These are phyloP conservation scores for Lactarius vividus DNA, from an alignment of 768 basidiomycete genomes.

Conservation along the genomic window DNA sequence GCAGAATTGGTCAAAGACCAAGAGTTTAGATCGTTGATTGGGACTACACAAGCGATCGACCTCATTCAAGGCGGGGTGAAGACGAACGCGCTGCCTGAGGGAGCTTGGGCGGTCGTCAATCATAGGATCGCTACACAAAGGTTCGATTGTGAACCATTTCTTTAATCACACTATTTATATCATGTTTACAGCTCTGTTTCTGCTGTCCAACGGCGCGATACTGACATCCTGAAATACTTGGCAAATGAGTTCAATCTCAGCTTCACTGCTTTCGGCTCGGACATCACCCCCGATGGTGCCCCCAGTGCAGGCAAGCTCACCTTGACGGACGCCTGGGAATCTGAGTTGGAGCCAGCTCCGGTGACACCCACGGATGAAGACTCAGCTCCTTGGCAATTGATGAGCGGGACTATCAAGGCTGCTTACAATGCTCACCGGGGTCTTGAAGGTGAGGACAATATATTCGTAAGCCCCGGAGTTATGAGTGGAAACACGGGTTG, in stretches of 20 bases:
- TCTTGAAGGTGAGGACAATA: slow-evolving; percentile 29
- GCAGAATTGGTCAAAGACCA: slow-evolving; percentile 30
- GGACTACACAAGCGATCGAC: slow-evolving; percentile 36
- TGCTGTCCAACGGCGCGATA: slow-evolving; percentile 34
- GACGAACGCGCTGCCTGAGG: slow-evolving; percentile 48
- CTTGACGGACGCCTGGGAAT: slow-evolving; percentile 38
- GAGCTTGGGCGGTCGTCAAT: slow-evolving; percentile 38
- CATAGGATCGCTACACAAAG: slow-evolving; percentile 38
- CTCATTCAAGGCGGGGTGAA: slow-evolving; percentile 44
- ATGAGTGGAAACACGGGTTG: slow-evolving; percentile 39
- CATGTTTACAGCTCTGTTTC: slow-evolving; percentile 33
- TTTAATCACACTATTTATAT: not conserved
- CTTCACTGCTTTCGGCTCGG: slow-evolving; percentile 41
- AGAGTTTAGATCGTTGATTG: slow-evolving; percentile 35
- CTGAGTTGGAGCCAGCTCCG: slow-evolving; percentile 41
- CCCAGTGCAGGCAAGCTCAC: slow-evolving; percentile 38
- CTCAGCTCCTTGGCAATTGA: slow-evolving; percentile 39
- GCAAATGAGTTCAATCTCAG: slow-evolving; percentile 42
- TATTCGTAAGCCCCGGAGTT: slow-evolving; percentile 42
- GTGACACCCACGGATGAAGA: slow-evolving; percentile 38
- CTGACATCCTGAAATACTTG: slow-evolving; percentile 31
- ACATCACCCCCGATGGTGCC: slow-evolving; percentile 28
- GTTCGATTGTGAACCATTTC: slow-evolving; percentile 5
- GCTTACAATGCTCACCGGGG: slow-evolving; percentile 36
- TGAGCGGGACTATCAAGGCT: slow-evolving; percentile 45